These are phyloP conservation scores for Diaporthe capsici DNA, from an alignment of 2,329 filamentous ascomycete species.

Conservation along the genomic window DNA sequence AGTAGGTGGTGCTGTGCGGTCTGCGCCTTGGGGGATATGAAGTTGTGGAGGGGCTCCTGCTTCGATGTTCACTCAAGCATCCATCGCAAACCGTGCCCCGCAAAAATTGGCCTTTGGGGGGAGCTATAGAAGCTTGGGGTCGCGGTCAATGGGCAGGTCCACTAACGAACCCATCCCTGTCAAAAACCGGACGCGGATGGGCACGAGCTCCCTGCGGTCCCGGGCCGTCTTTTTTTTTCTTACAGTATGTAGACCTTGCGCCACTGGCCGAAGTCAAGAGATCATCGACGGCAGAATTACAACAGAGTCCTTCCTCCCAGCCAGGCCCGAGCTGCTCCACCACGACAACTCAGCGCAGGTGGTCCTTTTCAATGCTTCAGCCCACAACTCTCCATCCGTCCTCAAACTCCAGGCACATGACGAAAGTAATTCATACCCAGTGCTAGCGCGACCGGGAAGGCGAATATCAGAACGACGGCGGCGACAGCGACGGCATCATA, in stretches of 20 bases:
- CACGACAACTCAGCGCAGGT: slow-evolving; percentile 10
- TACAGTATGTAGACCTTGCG: slow-evolving; percentile 2
- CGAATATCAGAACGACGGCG: slow-evolving; percentile 22
- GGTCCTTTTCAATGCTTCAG: not conserved
- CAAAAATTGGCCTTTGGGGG: slow-evolving; percentile 27
- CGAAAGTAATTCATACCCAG: not conserved
- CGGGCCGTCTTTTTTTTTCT: slow-evolving; percentile 26
- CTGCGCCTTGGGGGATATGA: slow-evolving; percentile 2
- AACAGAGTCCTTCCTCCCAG: not conserved
- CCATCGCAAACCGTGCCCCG: slow-evolving; percentile 37
- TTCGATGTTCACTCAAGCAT: slow-evolving; percentile 22
- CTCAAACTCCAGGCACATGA: slow-evolving; percentile 5
- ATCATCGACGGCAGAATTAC: slow-evolving; percentile 33
- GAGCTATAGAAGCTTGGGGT: slow-evolving; percentile 31
- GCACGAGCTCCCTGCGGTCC: slow-evolving; percentile 26
- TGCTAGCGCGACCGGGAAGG: slow-evolving; percentile 13
- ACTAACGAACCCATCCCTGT: not conserved
- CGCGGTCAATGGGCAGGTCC: not conserved
- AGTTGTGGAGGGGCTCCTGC: slow-evolving; percentile 24
- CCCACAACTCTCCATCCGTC: not conserved
- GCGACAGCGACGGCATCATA: slow-evolving; percentile 14
- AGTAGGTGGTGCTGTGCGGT: not conserved
- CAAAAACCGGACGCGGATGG: slow-evolving; percentile 19
- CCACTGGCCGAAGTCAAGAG: slow-evolving; percentile 30
- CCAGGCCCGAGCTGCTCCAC: slow-evolving; percentile 27